Evolutionary conservation across 306 rosid genomes (phyloP).

Genomic region (Nissolia schottii): DNA sequence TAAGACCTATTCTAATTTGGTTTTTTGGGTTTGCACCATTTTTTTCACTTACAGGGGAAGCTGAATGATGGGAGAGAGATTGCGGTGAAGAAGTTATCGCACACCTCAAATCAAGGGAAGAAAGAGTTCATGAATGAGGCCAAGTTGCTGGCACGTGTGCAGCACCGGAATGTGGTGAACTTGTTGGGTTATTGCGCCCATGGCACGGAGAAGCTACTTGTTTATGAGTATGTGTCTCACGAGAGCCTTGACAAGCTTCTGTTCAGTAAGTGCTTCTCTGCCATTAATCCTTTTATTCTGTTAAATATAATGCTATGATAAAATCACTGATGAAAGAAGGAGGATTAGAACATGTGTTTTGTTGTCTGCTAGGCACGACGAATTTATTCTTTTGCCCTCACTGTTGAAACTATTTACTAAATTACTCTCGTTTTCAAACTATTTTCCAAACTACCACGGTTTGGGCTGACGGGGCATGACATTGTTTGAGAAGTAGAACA

Average conservation of each 20-base stretch:
- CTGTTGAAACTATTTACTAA: too few relatives aligned
- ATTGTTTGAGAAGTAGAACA: too few relatives aligned
- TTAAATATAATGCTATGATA: too few relatives aligned
- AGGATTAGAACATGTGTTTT: not conserved
- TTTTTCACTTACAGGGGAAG: slow-evolving; percentile 53
- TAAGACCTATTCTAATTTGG: not conserved
- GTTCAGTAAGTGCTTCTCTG: slow-evolving; percentile 63
- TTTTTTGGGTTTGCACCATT: not conserved
- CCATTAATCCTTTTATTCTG: not conserved
- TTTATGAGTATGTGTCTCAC: slow-evolving; percentile 74
- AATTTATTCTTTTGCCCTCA: too few relatives aligned
- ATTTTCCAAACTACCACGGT: too few relatives aligned
- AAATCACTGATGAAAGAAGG: slow-evolving; percentile 4
- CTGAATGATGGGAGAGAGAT: slow-evolving; percentile 81
- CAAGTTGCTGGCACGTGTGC: slow-evolving; percentile 84
- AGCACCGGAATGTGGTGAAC: slow-evolving; percentile 89
- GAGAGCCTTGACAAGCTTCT: slow-evolving; percentile 95
- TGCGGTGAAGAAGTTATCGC: slow-evolving; percentile 88
- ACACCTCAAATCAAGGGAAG: slow-evolving; percentile 76
- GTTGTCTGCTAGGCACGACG: not conserved
- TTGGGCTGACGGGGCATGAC: too few relatives aligned
- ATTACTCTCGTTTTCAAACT: too few relatives aligned
- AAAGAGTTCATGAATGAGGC: slow-evolving; percentile 89
- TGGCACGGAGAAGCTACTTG: slow-evolving; percentile 77
- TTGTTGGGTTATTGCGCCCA: slow-evolving; percentile 81